Percentiles rank a stretch among this genome's conserved stretches.
Conservation (phyloP, 345 rosid genomes). For the Angophora floribunda region DNA sequence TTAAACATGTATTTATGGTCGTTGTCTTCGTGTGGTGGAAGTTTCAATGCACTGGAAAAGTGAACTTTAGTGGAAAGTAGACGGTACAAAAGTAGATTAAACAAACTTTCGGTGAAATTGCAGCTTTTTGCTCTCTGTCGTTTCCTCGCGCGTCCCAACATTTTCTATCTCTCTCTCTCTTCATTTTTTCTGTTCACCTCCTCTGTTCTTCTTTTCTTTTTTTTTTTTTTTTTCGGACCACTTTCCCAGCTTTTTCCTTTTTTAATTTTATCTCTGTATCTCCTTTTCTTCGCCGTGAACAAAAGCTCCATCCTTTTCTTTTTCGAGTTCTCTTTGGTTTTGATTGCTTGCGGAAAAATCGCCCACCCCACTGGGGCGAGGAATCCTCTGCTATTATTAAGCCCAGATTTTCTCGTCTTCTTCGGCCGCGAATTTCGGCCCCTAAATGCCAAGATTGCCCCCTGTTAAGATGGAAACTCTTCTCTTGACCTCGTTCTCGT, state of each 20-base stretch:
- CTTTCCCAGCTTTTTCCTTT: no score
- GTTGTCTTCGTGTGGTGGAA: no score
- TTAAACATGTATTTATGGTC: no score
- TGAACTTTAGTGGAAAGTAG: no score
- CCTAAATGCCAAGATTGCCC: no score
- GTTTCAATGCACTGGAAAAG: no score
- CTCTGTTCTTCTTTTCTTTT: no score
- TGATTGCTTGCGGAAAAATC: not conserved
- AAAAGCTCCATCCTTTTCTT: not conserved
- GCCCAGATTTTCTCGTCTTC: not conserved
- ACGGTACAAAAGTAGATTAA: no score
- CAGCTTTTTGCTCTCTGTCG: fast-evolving
- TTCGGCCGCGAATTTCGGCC: fast-evolving
- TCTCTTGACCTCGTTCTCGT: not conserved
- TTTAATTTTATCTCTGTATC: no score
- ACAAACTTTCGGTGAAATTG: not conserved
- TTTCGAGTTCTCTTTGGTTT: not conserved
- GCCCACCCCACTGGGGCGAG: not conserved
- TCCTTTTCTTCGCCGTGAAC: not conserved
- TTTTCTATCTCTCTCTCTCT: not conserved
- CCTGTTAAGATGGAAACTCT: not conserved
- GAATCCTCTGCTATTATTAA: not conserved
- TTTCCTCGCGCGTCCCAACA: not conserved
- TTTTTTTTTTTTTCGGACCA: no score
- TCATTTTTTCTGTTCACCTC: no score